Base-by-base conservation (phyloP, 2,329 filamentous ascomycete genomes). In the Colletotrichum liriopes region DNA sequence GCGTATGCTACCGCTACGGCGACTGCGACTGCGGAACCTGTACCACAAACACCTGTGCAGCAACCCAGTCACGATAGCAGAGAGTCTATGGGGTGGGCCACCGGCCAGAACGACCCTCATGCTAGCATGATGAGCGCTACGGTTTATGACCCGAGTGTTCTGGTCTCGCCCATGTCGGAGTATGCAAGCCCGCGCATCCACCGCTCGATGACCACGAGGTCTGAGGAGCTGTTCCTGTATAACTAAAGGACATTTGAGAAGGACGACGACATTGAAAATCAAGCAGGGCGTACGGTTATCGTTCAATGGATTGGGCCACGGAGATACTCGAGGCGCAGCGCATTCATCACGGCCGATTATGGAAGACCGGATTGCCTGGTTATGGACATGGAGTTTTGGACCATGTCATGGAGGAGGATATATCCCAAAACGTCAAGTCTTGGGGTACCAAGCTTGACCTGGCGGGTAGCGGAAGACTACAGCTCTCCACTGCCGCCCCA, bases 161-260 rank as follows among this genome's bases (percentile, higher is more conserved):
- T 83, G 16, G 80, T 85, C 7, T 84, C 84, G 43, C 83, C 83
- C 5, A 74, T 85, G n/a, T 80, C 82, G 14, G 79, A 81, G 7
- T 76, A 76, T 41, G 78, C 63, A 26, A 73, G 73, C 47, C 66
- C 75, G 23, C 74, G 77, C 52, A 75, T 83, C 8, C 78, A 79
- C 23, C 79, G 84, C 62, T 80, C 79, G 0, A 73, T 82, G 75
- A 83, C 84, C 9, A 84, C 82, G 5, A 78, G 84, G 66, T 85
- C 84, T 2, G 84, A 85, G 35, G 84, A 86, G 74, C 75, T 85
- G 5, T 85, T 79, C 67, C 75, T 82, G 37, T 65, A 23, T 11
- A 67, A 58, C 39, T 68, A 41, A 68, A 29, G 37, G 23, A 43
- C 4, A n/a, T 7, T 29, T 16, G 26, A 39, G n/a, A 29, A n/a